Evolutionary conservation across 2,329 filamentous ascomycete species (phyloP), one percentile per base, ranked within the genome.

Genomic region (Diaporthe batatas): DNA sequence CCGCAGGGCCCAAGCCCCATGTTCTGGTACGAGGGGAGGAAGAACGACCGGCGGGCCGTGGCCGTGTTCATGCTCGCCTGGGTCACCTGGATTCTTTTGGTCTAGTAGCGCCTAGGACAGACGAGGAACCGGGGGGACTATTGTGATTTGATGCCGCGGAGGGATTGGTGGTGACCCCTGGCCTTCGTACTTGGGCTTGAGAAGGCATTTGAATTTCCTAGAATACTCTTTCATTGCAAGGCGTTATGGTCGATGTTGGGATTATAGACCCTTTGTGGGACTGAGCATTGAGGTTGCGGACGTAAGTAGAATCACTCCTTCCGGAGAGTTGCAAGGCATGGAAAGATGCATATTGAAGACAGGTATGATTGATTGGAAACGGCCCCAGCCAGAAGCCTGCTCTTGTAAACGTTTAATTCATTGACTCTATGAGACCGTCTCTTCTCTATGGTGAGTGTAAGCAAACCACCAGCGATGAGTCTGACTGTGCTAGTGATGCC

Each of bases 21-120:
- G 71, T 70, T 70, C 25, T 74, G 73, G 73, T 49, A 71, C 54
- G 73, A 74, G 44, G 59, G 51, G 6, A 47, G 47, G 55, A 58
- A n/a, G 55, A 74, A 72, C 23, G 72, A 72, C 23, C 32, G 72
- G 47, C 54, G 69, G 49, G 68, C 62, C 6, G 59, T 68, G 36
- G 72, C 72, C 16, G 65, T 74, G 29, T 74, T 74, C 53, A 53
- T 72, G 70, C 71, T 71, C 21, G 65, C 69, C 42, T 70, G 71
- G 64, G 42, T 67, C 82, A 71, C 65, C 59, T 74, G 72, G 72
- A 42, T 74, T 2, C 16, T 62, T 39, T 23, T 74, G 64, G 72
- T 74, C 42, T 74, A 55, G 72, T 74, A 71, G 72, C 72, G 72
- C 69, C 57, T 74, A 12, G 70, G 70, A 64, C 72, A 74, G 72